Conservation (phyloP, 495 filamentous ascomycete genomes). For the Penicillium verhagenii region DNA sequence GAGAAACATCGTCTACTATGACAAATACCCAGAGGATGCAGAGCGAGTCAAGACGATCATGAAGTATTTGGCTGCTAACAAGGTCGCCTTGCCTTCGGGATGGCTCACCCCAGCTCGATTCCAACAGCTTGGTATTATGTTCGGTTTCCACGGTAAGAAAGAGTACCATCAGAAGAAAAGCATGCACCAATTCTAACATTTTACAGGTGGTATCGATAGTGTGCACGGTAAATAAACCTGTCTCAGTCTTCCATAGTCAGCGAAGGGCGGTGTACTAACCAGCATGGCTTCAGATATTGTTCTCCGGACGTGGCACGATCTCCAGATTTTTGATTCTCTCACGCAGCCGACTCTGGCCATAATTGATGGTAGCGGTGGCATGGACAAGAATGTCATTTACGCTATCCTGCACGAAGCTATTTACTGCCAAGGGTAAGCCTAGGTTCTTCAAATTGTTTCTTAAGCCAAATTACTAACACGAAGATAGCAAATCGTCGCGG, state of each 20-base stretch:
- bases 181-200: slow-evolving; percentile 12
- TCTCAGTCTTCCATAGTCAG: not conserved
- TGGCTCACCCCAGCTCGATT: slow-evolving; percentile 67
- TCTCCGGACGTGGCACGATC: slow-evolving; percentile 62
- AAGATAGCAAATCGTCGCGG: slow-evolving; percentile 48
- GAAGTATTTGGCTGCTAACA: slow-evolving; percentile 56
- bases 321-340: slow-evolving; percentile 68
- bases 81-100: slow-evolving; percentile 62
- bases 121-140: slow-evolving; percentile 68
- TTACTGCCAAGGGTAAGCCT: slow-evolving; percentile 64
- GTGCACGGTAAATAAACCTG: slow-evolving; percentile 54
- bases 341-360: slow-evolving; percentile 65
- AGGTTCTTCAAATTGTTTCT: not conserved
- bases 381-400: slow-evolving; percentile 78
- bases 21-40: slow-evolving; percentile 84
- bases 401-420: slow-evolving; percentile 81
- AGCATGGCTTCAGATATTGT: slow-evolving; percentile 54
- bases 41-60: slow-evolving; percentile 65
- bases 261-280: not conserved
- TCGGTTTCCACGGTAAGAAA: slow-evolving; percentile 71
- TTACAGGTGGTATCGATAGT: slow-evolving; percentile 59
- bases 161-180: not conserved
- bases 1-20: slow-evolving; percentile 75
- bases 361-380: slow-evolving; percentile 63
- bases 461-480: slow-evolving; percentile 14